Base-by-base conservation (phyloP, 441 rosid genomes). In the Melastoma candidum region DNA sequence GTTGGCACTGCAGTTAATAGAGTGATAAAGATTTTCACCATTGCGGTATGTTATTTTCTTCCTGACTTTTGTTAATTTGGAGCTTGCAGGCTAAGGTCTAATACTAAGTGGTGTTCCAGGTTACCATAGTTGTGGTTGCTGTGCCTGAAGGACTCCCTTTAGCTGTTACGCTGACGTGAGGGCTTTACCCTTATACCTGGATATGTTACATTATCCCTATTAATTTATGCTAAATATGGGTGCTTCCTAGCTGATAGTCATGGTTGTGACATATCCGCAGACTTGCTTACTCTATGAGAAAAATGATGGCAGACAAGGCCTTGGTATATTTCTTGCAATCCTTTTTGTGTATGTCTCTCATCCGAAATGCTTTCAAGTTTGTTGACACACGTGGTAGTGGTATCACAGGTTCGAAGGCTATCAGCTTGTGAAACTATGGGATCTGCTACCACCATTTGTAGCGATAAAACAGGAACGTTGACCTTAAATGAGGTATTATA, bases 371-470 rank as follows among this genome's bases (percentile, higher is more conserved):
- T 45, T 36, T 36, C 25, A 14, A n/a, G 13, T 12, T n/a, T 44
- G 25, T 12, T 55, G 46, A 45, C 44, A 52, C 46, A n/a, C 22
- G 68, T 61, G 46, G 60, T 69, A 44, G 46, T 2, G 48, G 36
- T 14, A 45, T 26, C 68, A 68, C 78, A 94, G 99, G 99, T 94
- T 13, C 85, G 99, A 12, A 78, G 99, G 66, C 97, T 94, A 49
- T 89, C 97, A 49, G 99, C 99, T 36, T 94, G 99, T 75, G 99
- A 94, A 78, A 94, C 99, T 22, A 94, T 94, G 99, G 99, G 99
- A 25, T 94, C 99, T 67, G 97, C 99, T 27, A 89, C 99, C 55
- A 94, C 99, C 12, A 94, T 94, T 61, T 94, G 99, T 73, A 89
- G 99, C 72, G 97, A 94, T 60, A 94, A 94, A 81, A 94, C 99